These are phyloP conservation scores for Mycena epipterygia DNA, from an alignment of 768 basidiomycete species.

Conservation along the genomic window DNA sequence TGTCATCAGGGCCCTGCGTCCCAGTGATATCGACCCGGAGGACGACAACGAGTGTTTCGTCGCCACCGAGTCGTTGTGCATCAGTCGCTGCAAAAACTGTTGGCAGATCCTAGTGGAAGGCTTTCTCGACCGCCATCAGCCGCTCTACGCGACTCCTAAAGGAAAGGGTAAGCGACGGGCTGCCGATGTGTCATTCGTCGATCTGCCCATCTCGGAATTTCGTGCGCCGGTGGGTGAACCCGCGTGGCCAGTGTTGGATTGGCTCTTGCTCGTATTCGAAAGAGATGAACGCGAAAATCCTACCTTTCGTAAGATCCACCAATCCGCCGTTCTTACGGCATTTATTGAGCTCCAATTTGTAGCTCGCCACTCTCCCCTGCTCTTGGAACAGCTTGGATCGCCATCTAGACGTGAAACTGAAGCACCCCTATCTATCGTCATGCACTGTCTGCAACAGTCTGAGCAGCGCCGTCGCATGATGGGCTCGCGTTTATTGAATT, in stretches of 20 bases:
- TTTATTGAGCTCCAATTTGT: neutral
- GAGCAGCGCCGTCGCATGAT: slow-evolving; percentile 34
- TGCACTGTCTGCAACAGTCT: slow-evolving; percentile 21
- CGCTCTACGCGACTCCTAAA: slow-evolving; percentile 45
- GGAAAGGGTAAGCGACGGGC: slow-evolving; percentile 53
- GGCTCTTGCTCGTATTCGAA: slow-evolving; percentile 78
- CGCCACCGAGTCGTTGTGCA: slow-evolving; percentile 65
- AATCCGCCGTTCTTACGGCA: slow-evolving; percentile 18
- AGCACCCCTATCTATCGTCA: slow-evolving; percentile 60
- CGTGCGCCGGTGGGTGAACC: slow-evolving; percentile 64
- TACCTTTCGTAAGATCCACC: slow-evolving; percentile 26
- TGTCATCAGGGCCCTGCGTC: slow-evolving; percentile 68
- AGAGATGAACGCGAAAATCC: slow-evolving; percentile 62
- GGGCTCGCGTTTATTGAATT: slow-evolving; percentile 32
- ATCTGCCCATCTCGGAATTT: slow-evolving; percentile 35
- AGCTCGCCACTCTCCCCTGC: slow-evolving; percentile 62
- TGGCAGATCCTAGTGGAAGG: slow-evolving; percentile 74
- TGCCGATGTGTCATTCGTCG: slow-evolving; percentile 42
- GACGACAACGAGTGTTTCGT: slow-evolving; percentile 65
- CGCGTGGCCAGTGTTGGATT: slow-evolving; percentile 81
- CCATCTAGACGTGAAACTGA: slow-evolving; percentile 70
- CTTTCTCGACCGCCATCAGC: slow-evolving; percentile 57
- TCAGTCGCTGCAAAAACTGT: slow-evolving; percentile 66
- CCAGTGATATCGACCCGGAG: slow-evolving; percentile 22
- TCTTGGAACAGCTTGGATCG: slow-evolving; percentile 68